Base-by-base conservation (phyloP, 768 basidiomycete species). In the Rhodosporidiobolus sp. region DNA sequence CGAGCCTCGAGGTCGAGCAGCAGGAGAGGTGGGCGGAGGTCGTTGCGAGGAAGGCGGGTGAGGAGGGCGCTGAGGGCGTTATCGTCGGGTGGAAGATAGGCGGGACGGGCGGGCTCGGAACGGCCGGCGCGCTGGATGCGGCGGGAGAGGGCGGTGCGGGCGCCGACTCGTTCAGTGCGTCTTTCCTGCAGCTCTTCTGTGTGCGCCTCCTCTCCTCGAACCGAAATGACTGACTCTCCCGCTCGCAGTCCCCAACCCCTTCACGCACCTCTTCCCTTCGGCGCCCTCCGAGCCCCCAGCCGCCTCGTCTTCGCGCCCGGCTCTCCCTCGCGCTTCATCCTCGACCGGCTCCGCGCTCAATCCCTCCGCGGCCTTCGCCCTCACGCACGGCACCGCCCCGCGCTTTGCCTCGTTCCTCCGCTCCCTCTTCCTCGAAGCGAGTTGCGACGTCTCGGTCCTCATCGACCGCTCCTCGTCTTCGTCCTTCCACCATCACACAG, bases 381-480 rank as follows among this genome's bases (percentile, higher is more conserved):
- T 43, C 38, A 43, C 38, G 8, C 38, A 43, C 38, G 38, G 45
- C 53, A 16, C 48, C n/a, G 65, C 86, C 35, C 82, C 88, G 19
- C 79, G 81, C 4, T 89, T 92, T 77, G 89, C 94, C 2, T 88
- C 93, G 63, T 92, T 91, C 80, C 86, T 97, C 56, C 88, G 96
- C 52, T 86, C 86, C 46, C 87, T 96, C 4, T 97, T 95, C 79
- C 81, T 86, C 48, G 86, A 86, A 48, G 86, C 88, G 24, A 85
- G 87, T 5, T 84, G 85, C 17, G 91, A 97, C 76, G 90, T 94
- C 48, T 92, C 88, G 9, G 81, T 98, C 48, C 94, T 91, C 80
- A 85, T 96, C 69, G 95, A 97, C 80, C 84, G 88, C 1, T 78
- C 77, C 35, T 35, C 66, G 4, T 35, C 65, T 0, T 32, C 69